A percentile compares a stretch with the other conserved stretches of the same genome.
Evolutionary conservation across 2,329 filamentous ascomycete genomes (phyloP).

Genomic region (Calonectria crousiana): DNA sequence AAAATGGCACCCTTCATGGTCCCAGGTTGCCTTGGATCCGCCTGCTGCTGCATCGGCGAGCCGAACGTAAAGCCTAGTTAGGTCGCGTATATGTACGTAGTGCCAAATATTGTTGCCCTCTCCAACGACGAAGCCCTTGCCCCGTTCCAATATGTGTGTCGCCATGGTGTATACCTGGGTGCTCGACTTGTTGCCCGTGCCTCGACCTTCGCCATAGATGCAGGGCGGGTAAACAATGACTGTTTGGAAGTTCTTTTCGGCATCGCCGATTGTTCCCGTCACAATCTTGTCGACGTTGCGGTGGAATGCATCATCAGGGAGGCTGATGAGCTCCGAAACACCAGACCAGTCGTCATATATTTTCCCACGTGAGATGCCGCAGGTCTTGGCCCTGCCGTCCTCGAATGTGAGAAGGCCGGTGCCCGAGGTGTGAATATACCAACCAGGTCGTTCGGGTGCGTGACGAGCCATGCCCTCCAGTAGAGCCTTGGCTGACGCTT

Average conservation of each 20-base stretch:
- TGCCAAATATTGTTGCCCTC: neutral
- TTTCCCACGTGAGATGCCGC: neutral
- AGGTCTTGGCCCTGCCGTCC: neutral
- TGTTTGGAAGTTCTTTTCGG: neutral
- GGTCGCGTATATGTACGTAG: neutral
- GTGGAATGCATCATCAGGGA: neutral
- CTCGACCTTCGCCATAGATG: neutral
- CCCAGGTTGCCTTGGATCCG: neutral
- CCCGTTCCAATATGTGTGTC: neutral
- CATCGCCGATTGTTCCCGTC: neutral
- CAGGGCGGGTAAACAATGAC: neutral
- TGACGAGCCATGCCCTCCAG: neutral
- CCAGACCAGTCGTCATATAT: neutral
- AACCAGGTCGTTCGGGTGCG: neutral
- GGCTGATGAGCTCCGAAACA: neutral
- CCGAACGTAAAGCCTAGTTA: neutral
- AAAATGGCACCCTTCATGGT: neutral
- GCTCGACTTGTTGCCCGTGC: neutral
- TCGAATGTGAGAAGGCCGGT: neutral
- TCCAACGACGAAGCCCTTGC: neutral
- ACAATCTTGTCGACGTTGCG: neutral
- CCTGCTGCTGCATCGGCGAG: neutral
- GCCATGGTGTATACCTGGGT: neutral
- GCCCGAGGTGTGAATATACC: neutral
- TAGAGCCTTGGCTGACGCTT: neutral